Base-by-base conservation (phyloP, 305 asterid genomes). In the Solanum aculeatissimum region DNA sequence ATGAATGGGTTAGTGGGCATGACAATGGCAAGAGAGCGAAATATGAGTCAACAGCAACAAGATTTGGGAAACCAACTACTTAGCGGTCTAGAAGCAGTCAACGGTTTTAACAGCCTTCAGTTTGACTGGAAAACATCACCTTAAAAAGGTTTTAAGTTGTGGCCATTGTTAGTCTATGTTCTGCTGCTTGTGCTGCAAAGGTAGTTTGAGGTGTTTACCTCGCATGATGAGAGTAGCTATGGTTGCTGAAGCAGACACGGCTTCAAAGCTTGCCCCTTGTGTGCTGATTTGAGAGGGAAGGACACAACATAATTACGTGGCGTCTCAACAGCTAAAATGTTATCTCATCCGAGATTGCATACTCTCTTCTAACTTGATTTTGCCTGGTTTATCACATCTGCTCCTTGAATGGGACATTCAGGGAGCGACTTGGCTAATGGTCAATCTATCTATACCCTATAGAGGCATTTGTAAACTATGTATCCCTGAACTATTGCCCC, bases 1-100 rank as follows among this genome's bases (percentile, higher is more conserved):
- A 89, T 94, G 96, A 97, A 92, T 54, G 98, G 98, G 81, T 88
- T 95, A 86, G 90, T 89, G 5, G 97, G 94, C 85, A 92, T 96
- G 96, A 18, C 82, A 77, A 92, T 95, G 93, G 83, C 90, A 15
- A 87, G 97, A 58, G 94, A 93, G 27, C 98, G 91, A 90, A 91
- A 90, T 81, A 89, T 92, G 95, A 92, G 87, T 86, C 82, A 77
- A 51, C 97, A 91, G 71, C 99, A 92, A 88, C 95, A 95, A 88
- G 92, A 92, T 86, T 65, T 92, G 89, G 91, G 97, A 85, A 94
- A 91, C 90, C 99, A 95, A 87, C 90, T 94, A 88, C 94, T 95
- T 29, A 85, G 88, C 45, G 93, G 98, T 70, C 93, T 95, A 65
- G 98, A 97, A 82, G 92, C 94, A 9, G 95, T 86, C 38, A 91